phyloP scores from a whole-genome alignment of 305 asterid genomes.

The Fraxinus velutina region DNA sequence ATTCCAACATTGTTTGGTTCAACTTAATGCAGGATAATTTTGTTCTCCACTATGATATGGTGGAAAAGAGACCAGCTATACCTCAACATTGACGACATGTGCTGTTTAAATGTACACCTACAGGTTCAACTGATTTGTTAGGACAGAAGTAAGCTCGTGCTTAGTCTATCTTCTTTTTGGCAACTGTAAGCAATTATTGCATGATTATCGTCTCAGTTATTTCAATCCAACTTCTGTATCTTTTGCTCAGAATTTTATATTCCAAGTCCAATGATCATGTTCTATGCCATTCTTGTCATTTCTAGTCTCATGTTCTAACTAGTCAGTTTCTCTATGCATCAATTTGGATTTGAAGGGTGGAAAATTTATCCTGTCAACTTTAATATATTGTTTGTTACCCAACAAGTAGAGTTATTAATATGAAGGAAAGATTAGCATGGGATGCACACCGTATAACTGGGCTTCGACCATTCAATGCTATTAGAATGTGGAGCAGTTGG shows the following conservation, averaged over 20 bases:
- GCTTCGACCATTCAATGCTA: not conserved
- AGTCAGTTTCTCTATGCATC: not conserved
- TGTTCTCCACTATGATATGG: conserved; percentile 71
- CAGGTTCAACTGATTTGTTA: conserved; percentile 40
- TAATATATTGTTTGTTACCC: not conserved
- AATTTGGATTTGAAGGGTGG: not conserved
- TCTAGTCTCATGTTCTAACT: not conserved
- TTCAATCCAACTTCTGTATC: conserved; percentile 32
- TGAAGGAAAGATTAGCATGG: not conserved
- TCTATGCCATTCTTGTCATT: not conserved
- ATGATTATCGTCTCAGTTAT: conserved; percentile 27
- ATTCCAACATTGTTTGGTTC: not conserved
- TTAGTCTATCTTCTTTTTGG: conserved; percentile 22
- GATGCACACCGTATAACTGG: not conserved
- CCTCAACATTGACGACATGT: conserved; percentile 59
- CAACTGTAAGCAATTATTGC: conserved; percentile 39
- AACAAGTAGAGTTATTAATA: not conserved
- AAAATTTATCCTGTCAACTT: not conserved
- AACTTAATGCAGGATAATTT: conserved; percentile 79
- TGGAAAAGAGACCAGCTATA: conserved; percentile 78
- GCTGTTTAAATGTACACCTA: conserved; percentile 37
- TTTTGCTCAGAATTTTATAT: conserved; percentile 28
- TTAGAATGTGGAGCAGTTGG: not conserved
- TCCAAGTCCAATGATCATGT: conserved; percentile 1
- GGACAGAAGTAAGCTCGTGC: conserved; percentile 33